Evolutionary conservation across 116 monocot species (phyloP).

Genomic region (Iris pallida): DNA sequence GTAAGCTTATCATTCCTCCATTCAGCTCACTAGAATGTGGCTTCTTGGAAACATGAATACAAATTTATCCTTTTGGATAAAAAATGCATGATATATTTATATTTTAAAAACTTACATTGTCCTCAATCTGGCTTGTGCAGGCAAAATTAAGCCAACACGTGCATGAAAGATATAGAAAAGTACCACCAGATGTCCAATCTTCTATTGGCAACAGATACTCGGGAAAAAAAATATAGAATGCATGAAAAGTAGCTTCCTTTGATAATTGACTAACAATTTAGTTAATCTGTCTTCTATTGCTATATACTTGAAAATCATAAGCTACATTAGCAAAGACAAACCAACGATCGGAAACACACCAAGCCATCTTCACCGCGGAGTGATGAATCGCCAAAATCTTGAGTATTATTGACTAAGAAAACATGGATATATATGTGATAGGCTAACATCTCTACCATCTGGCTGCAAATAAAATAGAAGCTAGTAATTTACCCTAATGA

Average conservation of each 20-base stretch:
- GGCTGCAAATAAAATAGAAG: slow-evolving; percentile 38
- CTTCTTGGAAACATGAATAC: slow-evolving; percentile 22
- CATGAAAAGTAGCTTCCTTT: background rate
- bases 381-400: slow-evolving; percentile 49
- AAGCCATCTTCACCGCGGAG: slow-evolving; percentile 55
- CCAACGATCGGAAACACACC: slow-evolving; percentile 51
- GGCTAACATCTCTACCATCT: slow-evolving; percentile 77
- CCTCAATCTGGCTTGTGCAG: slow-evolving; percentile 78
- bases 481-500: background rate
- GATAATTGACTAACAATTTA: background rate
- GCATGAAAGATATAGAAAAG: slow-evolving; percentile 82
- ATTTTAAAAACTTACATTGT: slow-evolving; percentile 47
- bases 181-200: slow-evolving; percentile 57
- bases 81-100: background rate
- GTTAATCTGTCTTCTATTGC: background rate
- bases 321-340: slow-evolving; percentile 54
- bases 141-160: slow-evolving; percentile 73
- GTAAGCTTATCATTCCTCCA: slow-evolving; percentile 84
- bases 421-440: slow-evolving; percentile 74
- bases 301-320: slow-evolving; percentile 93
- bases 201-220: slow-evolving; percentile 24
- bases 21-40: slow-evolving; percentile 84
- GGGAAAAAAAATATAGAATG: background rate
- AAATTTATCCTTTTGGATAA: background rate
- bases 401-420: slow-evolving; percentile 89